These are phyloP conservation scores for Hyaloscypha finlandica DNA, from an alignment of 495 filamentous ascomycete genomes.

Conservation along the genomic window DNA sequence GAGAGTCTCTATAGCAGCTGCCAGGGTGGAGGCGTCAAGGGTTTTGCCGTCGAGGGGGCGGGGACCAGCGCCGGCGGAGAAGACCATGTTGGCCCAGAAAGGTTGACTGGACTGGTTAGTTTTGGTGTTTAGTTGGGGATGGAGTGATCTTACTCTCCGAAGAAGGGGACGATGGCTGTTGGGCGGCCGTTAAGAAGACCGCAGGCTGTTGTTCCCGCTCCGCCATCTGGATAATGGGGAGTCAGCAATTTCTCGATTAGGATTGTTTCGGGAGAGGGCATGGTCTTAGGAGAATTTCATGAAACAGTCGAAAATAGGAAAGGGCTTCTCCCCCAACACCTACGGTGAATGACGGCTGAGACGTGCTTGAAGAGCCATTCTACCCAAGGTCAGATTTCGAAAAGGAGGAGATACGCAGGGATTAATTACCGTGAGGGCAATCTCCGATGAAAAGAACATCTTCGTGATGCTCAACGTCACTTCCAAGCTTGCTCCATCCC, in stretches of 20 bases:
- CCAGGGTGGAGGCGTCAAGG: slow-evolving; percentile 44
- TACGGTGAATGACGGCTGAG: slow-evolving; percentile 58
- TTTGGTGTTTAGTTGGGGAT: neutral
- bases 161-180: slow-evolving; percentile 65
- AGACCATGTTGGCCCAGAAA: slow-evolving; percentile 61
- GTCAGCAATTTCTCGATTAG: no score
- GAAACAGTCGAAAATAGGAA: no score
- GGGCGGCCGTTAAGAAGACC: slow-evolving; percentile 59
- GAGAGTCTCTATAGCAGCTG: slow-evolving; percentile 35
- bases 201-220: slow-evolving; percentile 66
- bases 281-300: no score
- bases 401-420: neutral
- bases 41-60: slow-evolving; percentile 46
- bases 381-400: slow-evolving; percentile 10
- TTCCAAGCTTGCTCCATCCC: slow-evolving; percentile 65
- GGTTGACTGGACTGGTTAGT: slow-evolving; percentile 40
- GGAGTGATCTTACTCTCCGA: slow-evolving; percentile 54
- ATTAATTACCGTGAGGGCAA: slow-evolving; percentile 51
- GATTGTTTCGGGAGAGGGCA: no score
- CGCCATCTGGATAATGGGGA: slow-evolving; percentile 47
- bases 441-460: slow-evolving; percentile 61
- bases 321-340: no score
- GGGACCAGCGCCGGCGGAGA: slow-evolving; percentile 50
- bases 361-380: slow-evolving; percentile 68
- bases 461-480: slow-evolving; percentile 42